Base-by-base conservation (phyloP, 2,329 filamentous ascomycete genomes). In the Byssoonygena ceratinophila region DNA sequence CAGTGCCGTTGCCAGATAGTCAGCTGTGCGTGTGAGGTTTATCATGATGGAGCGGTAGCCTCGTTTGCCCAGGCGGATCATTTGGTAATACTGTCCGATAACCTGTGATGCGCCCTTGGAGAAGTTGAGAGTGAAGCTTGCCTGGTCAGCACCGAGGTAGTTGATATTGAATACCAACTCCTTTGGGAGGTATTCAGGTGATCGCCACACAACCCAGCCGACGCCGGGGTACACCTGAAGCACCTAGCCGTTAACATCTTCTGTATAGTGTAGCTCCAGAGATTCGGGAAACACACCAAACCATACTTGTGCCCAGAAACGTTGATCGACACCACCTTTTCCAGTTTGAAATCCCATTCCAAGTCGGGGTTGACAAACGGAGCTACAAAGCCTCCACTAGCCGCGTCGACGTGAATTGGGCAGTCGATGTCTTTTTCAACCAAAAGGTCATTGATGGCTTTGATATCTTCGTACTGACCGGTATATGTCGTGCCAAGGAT, bases 91-190 rank as follows among this genome's bases (percentile, higher is more conserved):
- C 71, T 97, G 91, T 25, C 87, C 91, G 57, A 97, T 94, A 64
- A 96, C 87, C 66, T 96, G 90, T 4, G 85, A 88, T 11, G 91
- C 91, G 53, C 90, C 90, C 69, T 95, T 94, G 65, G 87, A 94
- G 76, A 97, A 97, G 76, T 97, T 97, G 55, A 97, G 81, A 0
- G 91, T 96, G 73, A 96, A 96, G 2, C 88, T 95, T 1, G 89
- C 85, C 68, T 97, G 91, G 65, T 96, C 88, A 9, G 91, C 90
- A 46, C 91, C 91, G 4, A 96, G 84, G 72, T 97, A 97, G 78
- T 96, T 96, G 79, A 97, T 96, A 77, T 95, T 96, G 80, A 97
- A 97, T 62, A 97, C 88, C 20, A 96, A 82, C 64, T 96, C 90
- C 65, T 91, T 78, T 6, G 91, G 91, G 2, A 95, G 78, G 70